Percentiles rank a stretch among this genome's conserved stretches.
These are phyloP conservation scores for Didymella pomorum DNA, from an alignment of 2,329 filamentous ascomycete genomes.

Conservation along the genomic window DNA sequence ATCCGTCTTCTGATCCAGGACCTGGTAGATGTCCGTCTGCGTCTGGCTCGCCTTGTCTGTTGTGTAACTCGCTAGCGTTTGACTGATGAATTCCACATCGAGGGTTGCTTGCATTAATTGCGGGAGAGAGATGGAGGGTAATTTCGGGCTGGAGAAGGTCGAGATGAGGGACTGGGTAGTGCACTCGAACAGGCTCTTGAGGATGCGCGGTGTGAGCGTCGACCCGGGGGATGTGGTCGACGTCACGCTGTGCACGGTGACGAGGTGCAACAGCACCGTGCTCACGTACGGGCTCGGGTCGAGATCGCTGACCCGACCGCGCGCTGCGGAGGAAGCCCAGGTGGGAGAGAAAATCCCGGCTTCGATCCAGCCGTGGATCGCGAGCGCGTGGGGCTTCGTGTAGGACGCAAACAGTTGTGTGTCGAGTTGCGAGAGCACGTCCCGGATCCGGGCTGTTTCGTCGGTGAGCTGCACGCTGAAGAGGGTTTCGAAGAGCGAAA, in stretches of 20 bases:
- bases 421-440: slow-evolving; percentile 91
- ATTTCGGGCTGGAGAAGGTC: slow-evolving; percentile 68
- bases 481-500: slow-evolving; percentile 88
- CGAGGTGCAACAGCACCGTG: slow-evolving; percentile 81
- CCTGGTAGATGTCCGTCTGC: slow-evolving; percentile 90
- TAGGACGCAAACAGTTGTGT: slow-evolving; percentile 91
- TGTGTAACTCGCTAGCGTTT: slow-evolving; percentile 89
- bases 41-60: slow-evolving; percentile 81
- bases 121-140: slow-evolving; percentile 73
- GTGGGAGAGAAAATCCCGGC: slow-evolving; percentile 73
- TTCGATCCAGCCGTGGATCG: slow-evolving; percentile 73
- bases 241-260: slow-evolving; percentile 86
- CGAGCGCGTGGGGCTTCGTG: slow-evolving; percentile 67
- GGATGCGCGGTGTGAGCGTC: slow-evolving; percentile 78
- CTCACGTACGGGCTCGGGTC: slow-evolving; percentile 68
- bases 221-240: slow-evolving; percentile 60
- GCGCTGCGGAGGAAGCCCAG: slow-evolving; percentile 63
- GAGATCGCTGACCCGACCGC: background rate
- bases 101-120: slow-evolving; percentile 96
- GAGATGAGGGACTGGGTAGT: slow-evolving; percentile 82
- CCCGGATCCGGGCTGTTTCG: slow-evolving; percentile 88
- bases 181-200: slow-evolving; percentile 87
- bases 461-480: slow-evolving; percentile 96
- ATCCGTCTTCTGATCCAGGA: slow-evolving; percentile 87
- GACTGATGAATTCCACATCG: slow-evolving; percentile 95